phyloP scores from a whole-genome alignment of 2,329 filamentous ascomycete genomes.

The Nemania sp. region DNA sequence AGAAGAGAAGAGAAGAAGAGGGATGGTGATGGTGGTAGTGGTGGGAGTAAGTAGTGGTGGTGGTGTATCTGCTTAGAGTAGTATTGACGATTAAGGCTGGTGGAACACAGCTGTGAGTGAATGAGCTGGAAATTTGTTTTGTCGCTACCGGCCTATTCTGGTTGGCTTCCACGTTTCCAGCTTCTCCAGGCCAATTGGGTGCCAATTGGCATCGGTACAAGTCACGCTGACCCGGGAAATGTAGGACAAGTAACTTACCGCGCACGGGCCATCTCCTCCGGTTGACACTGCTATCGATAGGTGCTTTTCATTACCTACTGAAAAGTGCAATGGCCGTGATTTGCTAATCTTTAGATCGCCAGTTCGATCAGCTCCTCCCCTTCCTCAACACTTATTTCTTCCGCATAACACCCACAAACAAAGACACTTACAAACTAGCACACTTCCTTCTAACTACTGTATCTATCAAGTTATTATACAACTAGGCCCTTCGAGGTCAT shows the following conservation, averaged over 20 bases:
- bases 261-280: conserved; percentile 33
- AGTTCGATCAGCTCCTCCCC: no score
- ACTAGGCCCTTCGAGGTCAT: no score
- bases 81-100: conserved; percentile 31
- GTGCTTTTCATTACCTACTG: no score
- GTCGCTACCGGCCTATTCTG: conserved; percentile 22
- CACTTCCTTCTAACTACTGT: no score
- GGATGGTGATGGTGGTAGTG: neutral
- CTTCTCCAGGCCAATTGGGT: conserved; percentile 22
- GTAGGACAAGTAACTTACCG: neutral
- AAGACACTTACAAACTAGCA: no score
- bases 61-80: neutral
- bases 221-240: conserved; percentile 27
- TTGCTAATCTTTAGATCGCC: no score
- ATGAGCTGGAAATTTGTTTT: conserved; percentile 37
- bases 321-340: no score
- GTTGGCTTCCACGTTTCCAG: conserved; percentile 21
- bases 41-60: neutral
- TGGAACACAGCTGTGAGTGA: conserved; percentile 10
- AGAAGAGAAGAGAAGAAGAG: conserved; percentile 10
- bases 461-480: no score
- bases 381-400: no score
- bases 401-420: no score
- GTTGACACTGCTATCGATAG: no score
- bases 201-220: conserved; percentile 26